These are phyloP conservation scores for Monosporascus cannonballus DNA, from an alignment of 2,329 filamentous ascomycete species.

Conservation along the genomic window DNA sequence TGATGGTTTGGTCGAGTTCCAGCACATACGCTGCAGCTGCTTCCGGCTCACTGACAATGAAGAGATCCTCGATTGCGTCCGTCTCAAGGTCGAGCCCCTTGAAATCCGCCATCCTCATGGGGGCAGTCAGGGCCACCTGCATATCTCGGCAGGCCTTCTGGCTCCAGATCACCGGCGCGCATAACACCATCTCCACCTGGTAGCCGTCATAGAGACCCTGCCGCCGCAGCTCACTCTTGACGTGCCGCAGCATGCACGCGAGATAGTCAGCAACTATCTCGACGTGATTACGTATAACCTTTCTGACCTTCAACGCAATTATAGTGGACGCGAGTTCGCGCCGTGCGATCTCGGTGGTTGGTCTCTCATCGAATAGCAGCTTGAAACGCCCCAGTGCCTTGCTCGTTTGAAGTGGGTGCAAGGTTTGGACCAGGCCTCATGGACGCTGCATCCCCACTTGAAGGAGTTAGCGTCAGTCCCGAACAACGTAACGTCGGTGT, in stretches of 20 bases:
- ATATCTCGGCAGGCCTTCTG: slow-evolving; percentile 15
- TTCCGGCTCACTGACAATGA: slow-evolving; percentile 24
- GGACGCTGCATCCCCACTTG: slow-evolving; percentile 8
- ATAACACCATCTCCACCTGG: slow-evolving; percentile 11
- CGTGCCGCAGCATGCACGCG: slow-evolving; percentile 3
- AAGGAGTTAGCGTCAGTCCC: slow-evolving; percentile 3
- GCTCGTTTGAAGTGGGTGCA: slow-evolving; percentile 2
- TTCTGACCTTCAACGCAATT: neutral
- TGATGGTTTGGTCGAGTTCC: slow-evolving; percentile 5
- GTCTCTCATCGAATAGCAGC: slow-evolving; percentile 6
- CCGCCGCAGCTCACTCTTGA: slow-evolving; percentile 5
- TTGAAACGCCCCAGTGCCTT: slow-evolving; percentile 9
- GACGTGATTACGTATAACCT: neutral
- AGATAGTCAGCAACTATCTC: slow-evolving; percentile 2
- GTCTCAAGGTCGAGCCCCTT: slow-evolving; percentile 6
- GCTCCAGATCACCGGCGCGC: slow-evolving; percentile 15
- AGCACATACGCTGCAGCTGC: slow-evolving; percentile 21
- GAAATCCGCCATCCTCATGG: slow-evolving; percentile 9
- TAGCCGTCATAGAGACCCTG: slow-evolving; percentile 5
- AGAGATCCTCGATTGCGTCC: slow-evolving; percentile 19
- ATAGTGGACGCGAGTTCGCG: neutral
- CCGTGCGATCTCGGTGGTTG: slow-evolving; percentile 4
- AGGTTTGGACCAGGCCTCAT: slow-evolving; percentile 7
- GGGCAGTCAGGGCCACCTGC: slow-evolving; percentile 12
- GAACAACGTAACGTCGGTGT: neutral